Conservation (phyloP, 2,329 filamentous ascomycete genomes). For the Arthrobotrys sinensis region DNA sequence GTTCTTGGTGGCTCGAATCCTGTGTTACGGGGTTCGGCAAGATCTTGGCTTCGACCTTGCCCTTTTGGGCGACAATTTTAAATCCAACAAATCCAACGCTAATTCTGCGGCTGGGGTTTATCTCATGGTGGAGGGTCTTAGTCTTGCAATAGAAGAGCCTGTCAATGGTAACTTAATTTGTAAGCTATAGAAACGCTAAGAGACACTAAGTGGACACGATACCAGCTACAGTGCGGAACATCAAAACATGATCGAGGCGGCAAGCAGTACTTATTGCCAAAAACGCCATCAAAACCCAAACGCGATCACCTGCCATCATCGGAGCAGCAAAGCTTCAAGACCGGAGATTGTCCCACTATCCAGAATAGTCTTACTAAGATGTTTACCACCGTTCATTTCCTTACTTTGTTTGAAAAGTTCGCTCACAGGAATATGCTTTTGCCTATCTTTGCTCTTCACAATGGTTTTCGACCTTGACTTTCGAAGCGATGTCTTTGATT, state of each 20-base stretch:
- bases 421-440: slow-evolving; percentile 18
- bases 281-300: too few relatives aligned
- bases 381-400: neutral
- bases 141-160: too few relatives aligned
- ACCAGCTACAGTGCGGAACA: neutral
- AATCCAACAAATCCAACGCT: slow-evolving; percentile 18
- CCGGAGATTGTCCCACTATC: neutral
- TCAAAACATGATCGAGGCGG: neutral
- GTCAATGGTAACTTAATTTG: neutral
- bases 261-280: neutral
- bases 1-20: slow-evolving; percentile 27
- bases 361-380: neutral
- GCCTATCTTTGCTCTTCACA: slow-evolving; percentile 17
- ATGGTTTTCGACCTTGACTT: slow-evolving; percentile 26
- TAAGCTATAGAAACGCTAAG: neutral
- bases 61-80: neutral
- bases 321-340: neutral
- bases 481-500: slow-evolving; percentile 18
- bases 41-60: slow-evolving; percentile 21
- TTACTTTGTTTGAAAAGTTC: slow-evolving; percentile 50
- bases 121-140: too few relatives aligned
- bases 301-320: too few relatives aligned
- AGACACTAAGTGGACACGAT: neutral
- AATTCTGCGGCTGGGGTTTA: neutral
- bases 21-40: slow-evolving; percentile 34